Conservation (phyloP, 768 basidiomycete species). For the Leccinum subtestaceum region DNA sequence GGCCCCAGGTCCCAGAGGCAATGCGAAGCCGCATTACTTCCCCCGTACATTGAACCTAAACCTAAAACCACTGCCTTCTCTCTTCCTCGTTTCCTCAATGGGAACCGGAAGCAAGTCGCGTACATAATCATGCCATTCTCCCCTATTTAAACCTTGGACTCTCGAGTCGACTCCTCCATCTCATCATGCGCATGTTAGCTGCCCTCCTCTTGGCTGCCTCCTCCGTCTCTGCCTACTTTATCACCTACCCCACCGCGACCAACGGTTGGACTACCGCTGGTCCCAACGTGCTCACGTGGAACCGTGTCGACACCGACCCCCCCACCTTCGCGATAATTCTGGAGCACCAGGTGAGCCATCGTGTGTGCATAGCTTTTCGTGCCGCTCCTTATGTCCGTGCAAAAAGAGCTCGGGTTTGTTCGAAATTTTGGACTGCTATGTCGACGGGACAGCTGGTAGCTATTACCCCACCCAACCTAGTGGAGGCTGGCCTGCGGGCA, state of each 20-base stretch:
- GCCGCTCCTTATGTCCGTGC: slow-evolving; percentile 1
- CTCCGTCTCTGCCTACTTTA: slow-evolving; percentile 59
- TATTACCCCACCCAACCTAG: slow-evolving; percentile 48
- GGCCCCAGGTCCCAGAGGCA: too few species aligned
- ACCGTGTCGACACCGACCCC: slow-evolving; percentile 62
- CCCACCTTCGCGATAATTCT: slow-evolving; percentile 68
- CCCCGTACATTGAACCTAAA: too few species aligned
- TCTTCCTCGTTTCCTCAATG: slow-evolving; percentile 3
- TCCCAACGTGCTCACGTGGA: slow-evolving; percentile 57
- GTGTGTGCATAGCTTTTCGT: neutral
- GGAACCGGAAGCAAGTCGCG: slow-evolving; percentile 17
- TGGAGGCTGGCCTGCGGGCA: slow-evolving; percentile 61
- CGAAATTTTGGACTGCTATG: slow-evolving; percentile 54
- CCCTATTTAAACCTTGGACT: neutral
- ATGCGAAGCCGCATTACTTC: too few species aligned
- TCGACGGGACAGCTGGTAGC: slow-evolving; percentile 44
- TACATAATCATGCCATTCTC: neutral
- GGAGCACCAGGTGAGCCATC: slow-evolving; percentile 51
- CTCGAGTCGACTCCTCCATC: neutral
- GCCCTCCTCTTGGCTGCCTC: slow-evolving; percentile 49
- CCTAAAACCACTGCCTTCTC: too few species aligned
- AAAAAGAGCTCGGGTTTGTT: neutral
- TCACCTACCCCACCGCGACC: slow-evolving; percentile 48
- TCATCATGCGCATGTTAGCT: slow-evolving; percentile 43
- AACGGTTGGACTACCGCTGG: slow-evolving; percentile 59